Conservation (phyloP, 2,329 filamentous ascomycete species). For the Epichloe festucae region DNA sequence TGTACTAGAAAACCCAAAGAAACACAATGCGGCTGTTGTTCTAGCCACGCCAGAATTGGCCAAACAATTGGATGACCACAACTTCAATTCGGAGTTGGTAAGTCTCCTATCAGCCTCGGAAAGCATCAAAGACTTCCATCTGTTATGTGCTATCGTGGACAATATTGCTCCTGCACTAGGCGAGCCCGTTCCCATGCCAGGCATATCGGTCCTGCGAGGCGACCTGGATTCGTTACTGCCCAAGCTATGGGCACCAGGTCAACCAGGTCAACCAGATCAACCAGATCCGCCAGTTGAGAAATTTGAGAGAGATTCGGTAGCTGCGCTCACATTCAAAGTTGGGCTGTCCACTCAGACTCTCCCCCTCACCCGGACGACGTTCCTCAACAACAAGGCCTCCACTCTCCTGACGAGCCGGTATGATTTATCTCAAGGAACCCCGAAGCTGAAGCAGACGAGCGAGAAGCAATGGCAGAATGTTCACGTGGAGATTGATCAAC, state of each 20-base stretch:
- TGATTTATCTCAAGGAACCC: constrained; percentile 11
- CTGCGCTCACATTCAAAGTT: constrained; percentile 29
- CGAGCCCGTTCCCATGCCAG: constrained; percentile 21
- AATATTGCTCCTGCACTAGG: constrained; percentile 28
- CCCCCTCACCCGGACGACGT: constrained; percentile 66
- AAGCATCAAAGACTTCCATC: constrained; percentile 27
- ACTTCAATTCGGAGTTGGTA: constrained; percentile 29
- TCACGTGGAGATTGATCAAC: constrained; percentile 11
- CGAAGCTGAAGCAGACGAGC: constrained; percentile 13
- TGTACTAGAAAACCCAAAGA: constrained; percentile 15
- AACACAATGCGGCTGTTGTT: constrained; percentile 32
- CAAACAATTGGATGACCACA: constrained; percentile 31
- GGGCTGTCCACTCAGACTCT: constrained; percentile 33
- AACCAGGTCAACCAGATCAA: constrained; percentile 12
- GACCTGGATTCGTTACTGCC: constrained; percentile 28
- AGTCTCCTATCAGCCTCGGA: constrained; percentile 31
- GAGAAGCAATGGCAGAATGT: constrained; percentile 29
- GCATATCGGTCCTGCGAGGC: constrained; percentile 41
- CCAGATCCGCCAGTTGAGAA: constrained; percentile 14
- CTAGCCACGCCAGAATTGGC: constrained; percentile 36
- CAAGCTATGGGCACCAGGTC: constrained; percentile 26
- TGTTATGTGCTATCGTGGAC: constrained; percentile 45
- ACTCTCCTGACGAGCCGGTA: constrained; percentile 35
- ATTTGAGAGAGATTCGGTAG: constrained; percentile 22
- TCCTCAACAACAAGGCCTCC: constrained; percentile 52